Percentiles rank a stretch among this genome's conserved stretches.
Conservation (phyloP, 208 protist genomes). For the Vickermania ingenoplastis region DNA sequence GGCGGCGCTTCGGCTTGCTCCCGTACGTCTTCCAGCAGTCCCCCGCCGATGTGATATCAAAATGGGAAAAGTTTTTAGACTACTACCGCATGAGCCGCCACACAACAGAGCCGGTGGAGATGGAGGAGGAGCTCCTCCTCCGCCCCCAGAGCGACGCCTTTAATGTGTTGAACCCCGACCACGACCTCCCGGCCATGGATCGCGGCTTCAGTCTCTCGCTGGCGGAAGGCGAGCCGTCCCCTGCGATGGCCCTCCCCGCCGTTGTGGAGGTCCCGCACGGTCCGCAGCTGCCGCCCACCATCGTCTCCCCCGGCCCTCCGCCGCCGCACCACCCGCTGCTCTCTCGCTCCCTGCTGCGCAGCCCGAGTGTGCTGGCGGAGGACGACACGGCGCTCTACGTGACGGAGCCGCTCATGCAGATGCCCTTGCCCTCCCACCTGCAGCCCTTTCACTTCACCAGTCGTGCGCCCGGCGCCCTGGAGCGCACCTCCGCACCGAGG, state of each 20-base stretch:
- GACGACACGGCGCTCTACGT: background rate
- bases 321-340: no score
- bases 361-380: background rate
- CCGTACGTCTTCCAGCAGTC: conserved; percentile 14
- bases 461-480: background rate
- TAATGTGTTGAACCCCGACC: background rate
- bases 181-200: background rate
- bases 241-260: background rate
- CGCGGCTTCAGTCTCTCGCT: background rate
- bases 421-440: background rate
- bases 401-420: background rate
- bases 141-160: background rate
- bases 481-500: background rate
- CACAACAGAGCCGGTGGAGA: background rate
- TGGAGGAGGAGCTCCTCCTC: background rate
- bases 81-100: conserved; percentile 5
- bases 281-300: no score
- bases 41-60: background rate
- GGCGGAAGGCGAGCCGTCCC: no score
- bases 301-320: no score
- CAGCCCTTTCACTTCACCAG: background rate
- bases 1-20: conserved; percentile 21
- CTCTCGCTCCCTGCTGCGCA: background rate
- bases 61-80: conserved; percentile 16
- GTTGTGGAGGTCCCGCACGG: no score